Percentiles rank a stretch among this genome's conserved stretches.
Evolutionary conservation across 2,329 filamentous ascomycete species (phyloP).

Genomic region (Niveomyces coronatus): DNA sequence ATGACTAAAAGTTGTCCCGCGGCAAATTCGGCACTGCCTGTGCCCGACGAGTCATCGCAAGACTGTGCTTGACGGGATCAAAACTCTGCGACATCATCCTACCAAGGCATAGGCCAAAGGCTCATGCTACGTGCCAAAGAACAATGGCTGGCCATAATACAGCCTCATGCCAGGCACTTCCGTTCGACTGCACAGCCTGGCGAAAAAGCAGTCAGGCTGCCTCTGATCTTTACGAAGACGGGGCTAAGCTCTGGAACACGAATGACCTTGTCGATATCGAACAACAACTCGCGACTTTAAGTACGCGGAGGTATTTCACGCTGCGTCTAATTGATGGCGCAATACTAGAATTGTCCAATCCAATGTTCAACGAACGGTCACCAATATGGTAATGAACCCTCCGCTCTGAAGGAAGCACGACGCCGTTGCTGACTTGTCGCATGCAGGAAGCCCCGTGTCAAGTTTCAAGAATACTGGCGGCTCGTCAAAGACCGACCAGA

Average conservation of each 20-base stretch:
- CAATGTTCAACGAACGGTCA: constrained; percentile 1
- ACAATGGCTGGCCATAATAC: no score
- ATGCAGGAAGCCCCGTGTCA: constrained; percentile 2
- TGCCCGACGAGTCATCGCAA: no score
- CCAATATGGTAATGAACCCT: neutral
- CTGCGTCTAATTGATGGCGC: neutral
- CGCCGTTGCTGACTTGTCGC: neutral
- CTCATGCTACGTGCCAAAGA: no score
- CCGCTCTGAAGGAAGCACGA: no score
- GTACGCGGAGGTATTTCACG: neutral
- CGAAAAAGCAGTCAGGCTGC: constrained; percentile 4
- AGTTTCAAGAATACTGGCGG: constrained; percentile 8
- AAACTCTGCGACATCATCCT: no score
- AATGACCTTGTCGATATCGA: neutral
- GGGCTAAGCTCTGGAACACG: constrained; percentile 4
- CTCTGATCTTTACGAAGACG: constrained; percentile 2
- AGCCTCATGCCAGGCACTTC: no score
- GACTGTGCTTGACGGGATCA: no score
- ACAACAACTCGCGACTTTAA: neutral
- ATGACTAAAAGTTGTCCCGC: no score
- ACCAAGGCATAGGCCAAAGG: no score
- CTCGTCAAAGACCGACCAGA: neutral
- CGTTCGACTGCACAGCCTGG: constrained; percentile 7
- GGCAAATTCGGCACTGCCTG: no score
- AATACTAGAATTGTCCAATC: neutral